These are phyloP conservation scores for Leishmania gerbilli DNA, from an alignment of 208 protist species.

Conservation along the genomic window DNA sequence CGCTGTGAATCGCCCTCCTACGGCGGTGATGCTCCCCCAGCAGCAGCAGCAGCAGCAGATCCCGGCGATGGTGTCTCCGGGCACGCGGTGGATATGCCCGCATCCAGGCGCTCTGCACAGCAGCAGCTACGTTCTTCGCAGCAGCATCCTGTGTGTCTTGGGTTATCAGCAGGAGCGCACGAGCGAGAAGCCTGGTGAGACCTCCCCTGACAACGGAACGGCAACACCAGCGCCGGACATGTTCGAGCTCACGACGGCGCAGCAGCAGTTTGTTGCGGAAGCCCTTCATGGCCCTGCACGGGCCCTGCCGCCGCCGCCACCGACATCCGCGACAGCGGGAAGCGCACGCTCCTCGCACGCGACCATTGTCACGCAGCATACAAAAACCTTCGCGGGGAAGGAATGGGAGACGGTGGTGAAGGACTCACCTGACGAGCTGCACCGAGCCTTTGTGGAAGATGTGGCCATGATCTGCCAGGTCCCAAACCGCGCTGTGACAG, in stretches of 20 bases:
- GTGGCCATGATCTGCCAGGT: constrained; percentile 12
- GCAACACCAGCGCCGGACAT: background rate
- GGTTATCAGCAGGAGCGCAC: constrained; percentile 1
- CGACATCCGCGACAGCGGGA: background rate
- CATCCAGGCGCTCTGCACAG: background rate
- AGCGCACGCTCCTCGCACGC: constrained; percentile 2
- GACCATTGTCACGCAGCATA: constrained; percentile 12
- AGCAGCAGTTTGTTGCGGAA: constrained; percentile 5
- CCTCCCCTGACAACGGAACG: background rate
- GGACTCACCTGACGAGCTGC: constrained; percentile 32
- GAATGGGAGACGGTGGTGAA: constrained; percentile 25
- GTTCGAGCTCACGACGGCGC: constrained; percentile 5
- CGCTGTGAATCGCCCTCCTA: background rate
- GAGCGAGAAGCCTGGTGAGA: background rate
- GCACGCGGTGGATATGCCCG: constrained; percentile 12
- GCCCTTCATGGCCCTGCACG: background rate
- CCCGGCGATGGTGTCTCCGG: constrained; percentile 1
- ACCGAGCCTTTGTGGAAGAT: constrained; percentile 12
- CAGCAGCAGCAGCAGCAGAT: constrained; percentile 11
- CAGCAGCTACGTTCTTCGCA: constrained; percentile 24
- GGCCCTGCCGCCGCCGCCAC: background rate
- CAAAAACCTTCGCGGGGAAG: constrained; percentile 14
- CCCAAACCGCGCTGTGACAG: constrained; percentile 33
- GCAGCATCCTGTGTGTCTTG: constrained; percentile 38
- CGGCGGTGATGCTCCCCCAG: background rate